Base-by-base conservation (phyloP, 192 early-diverging fungal genomes). In the Coemansia javaensis region DNA sequence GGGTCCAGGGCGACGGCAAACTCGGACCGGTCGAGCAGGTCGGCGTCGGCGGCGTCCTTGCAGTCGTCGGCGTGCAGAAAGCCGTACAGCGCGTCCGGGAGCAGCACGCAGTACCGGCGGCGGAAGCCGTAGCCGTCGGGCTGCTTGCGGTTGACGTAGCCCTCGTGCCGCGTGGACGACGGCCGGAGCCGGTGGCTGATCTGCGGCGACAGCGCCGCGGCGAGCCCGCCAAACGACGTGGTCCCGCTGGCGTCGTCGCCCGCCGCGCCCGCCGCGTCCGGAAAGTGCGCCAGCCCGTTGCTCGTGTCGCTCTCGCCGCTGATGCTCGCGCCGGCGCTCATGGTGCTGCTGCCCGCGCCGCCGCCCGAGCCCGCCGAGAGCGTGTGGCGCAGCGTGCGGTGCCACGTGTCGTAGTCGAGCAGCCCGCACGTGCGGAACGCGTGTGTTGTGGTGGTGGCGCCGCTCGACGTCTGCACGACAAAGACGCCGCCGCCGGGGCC, bases 71-170 rank as follows among this genome's bases (percentile, higher is more conserved):
- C 62, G 28, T 64, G 53, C 16, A 65, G 44, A 33, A 69, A 77
- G 8, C 61, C 63, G 25, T 58, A 77, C 13, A 77, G 54, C 11
- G 43, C 56, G 1, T 24, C 52, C 8, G 57, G 56, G 9, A 45
- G 47, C 15, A 77, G 53, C 17, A 77, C 63, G 31, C 59, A 66
- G 51, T 61, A 77, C 32, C 75, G 68, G 17, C 75, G 75, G 5
- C 75, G 75, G 40, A 72, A 64, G 10, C 75, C 75, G 42, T 72
- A 77, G 16, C 75, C 68, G 17, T 64, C 50, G 13, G 59, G 47
- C 2, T 56, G 51, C 56, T 73, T 72, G 41, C 68, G 53, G 50
- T 67, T 63, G 34, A 77, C 56, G 36, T 71, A 72, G 44, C 75
- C 69, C 38, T 65, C 56, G 40, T 77, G 65, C 33, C 60, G 59